phyloP scores from a whole-genome alignment of 306 rosid genomes.

The Carpinus fangiana region DNA sequence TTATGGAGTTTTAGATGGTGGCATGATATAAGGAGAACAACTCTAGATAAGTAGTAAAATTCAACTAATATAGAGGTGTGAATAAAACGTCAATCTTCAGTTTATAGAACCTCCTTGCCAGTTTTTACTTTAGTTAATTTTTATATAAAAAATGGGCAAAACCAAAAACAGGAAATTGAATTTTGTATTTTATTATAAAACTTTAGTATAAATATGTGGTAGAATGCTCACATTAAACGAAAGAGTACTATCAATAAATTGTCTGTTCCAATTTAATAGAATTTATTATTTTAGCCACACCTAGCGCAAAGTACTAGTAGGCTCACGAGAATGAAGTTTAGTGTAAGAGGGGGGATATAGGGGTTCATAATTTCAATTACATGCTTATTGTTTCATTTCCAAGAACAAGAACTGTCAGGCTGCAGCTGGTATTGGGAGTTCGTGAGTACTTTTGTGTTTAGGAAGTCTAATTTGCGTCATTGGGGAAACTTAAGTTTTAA shows the following conservation, averaged over 20 bases:
- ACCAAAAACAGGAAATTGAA: not conserved
- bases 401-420: not conserved
- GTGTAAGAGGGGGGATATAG: not conserved
- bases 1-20: too few species aligned
- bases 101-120: not conserved
- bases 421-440: not conserved
- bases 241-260: not conserved
- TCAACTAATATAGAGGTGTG: too few species aligned
- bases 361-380: not conserved
- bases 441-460: not conserved
- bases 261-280: not conserved
- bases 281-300: constrained; percentile 1
- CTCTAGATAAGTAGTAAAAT: too few species aligned
- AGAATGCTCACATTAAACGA: not conserved
- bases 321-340: not conserved
- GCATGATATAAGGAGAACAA: too few species aligned
- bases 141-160: too few species aligned
- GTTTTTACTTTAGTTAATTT: not conserved
- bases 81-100: not conserved
- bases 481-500: not conserved
- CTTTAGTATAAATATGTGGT: not conserved
- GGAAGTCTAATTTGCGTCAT: not conserved
- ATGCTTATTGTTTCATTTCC: not conserved
- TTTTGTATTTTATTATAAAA: not conserved
- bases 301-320: not conserved